Conservation (phyloP, 164 flowering plant genomes). For the Tetracentron sinense region DNA sequence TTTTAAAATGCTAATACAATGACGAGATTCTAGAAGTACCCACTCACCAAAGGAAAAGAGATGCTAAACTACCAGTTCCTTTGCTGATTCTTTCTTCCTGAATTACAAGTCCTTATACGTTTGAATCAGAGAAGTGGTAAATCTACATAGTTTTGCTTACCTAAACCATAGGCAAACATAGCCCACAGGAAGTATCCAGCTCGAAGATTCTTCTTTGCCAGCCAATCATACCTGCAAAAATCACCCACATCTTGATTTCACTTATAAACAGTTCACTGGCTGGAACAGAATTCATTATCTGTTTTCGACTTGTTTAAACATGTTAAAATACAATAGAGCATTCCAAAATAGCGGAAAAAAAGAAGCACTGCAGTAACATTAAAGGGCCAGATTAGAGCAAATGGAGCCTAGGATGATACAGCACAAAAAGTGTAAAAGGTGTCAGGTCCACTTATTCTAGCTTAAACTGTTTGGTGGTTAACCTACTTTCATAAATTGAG, state of each 20-base stretch:
- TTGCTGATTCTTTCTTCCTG: too few relatives aligned
- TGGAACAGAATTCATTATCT: not conserved
- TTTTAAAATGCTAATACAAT: not conserved
- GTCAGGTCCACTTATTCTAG: not conserved
- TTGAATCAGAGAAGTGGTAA: too few relatives aligned
- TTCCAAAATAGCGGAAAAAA: too few relatives aligned
- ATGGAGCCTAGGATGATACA: too few relatives aligned
- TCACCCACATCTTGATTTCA: not conserved
- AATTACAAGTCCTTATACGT: too few relatives aligned
- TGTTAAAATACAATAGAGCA: too few relatives aligned
- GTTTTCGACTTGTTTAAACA: not conserved
- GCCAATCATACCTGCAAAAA: constrained; percentile 82
- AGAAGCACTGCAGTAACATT: too few relatives aligned
- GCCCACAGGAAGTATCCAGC: constrained; percentile 90
- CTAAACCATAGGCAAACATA: constrained; percentile 91
- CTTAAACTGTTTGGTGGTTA: not conserved
- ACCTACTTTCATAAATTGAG: not conserved
- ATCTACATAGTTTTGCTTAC: constrained; percentile 29
- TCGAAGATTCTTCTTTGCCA: constrained; percentile 69
- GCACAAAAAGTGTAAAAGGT: too few relatives aligned
- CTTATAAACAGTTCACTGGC: not conserved
- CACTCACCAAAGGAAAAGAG: too few relatives aligned
- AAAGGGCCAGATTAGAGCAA: too few relatives aligned
- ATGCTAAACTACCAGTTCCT: too few relatives aligned
- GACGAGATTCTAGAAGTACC: too few relatives aligned